These are phyloP conservation scores for Tulasnella sp. DNA, from an alignment of 768 basidiomycete genomes.

Conservation along the genomic window DNA sequence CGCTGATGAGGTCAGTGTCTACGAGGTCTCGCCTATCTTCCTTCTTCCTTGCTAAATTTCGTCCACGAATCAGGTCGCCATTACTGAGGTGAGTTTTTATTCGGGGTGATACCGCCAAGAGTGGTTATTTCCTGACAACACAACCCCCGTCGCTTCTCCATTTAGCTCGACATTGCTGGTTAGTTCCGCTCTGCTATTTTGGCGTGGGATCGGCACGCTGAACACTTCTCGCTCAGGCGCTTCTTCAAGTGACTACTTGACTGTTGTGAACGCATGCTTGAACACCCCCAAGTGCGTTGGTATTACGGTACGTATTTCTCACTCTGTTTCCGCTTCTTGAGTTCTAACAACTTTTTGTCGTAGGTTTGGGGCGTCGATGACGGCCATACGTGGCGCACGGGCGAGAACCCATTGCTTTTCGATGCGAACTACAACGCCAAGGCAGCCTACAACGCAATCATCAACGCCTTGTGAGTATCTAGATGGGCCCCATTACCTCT, in stretches of 20 bases:
- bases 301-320: not conserved
- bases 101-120: not conserved
- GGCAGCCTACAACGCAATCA: slow-evolving; percentile 19
- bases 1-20: not conserved
- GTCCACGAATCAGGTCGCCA: not conserved
- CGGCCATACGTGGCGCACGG: slow-evolving; percentile 7
- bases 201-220: not conserved
- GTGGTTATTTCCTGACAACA: not conserved
- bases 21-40: not conserved
- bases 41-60: not conserved
- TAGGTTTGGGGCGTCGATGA: slow-evolving; percentile 19
- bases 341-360: not conserved
- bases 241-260: slow-evolving; percentile 7
- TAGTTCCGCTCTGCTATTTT: not conserved
- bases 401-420: slow-evolving; percentile 12
- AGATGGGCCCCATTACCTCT: not conserved
- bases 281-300: slow-evolving; percentile 16
- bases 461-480: not conserved
- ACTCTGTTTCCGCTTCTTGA: not conserved
- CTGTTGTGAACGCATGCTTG: slow-evolving; percentile 21
- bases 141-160: not conserved
- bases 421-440: slow-evolving; percentile 14
- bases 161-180: not conserved
- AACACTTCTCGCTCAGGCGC: not conserved
- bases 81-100: not conserved